Percentiles rank a stretch among this genome's conserved stretches.
Conservation (phyloP, 352 stramenopile species). For the Pythium grandisporangium region DNA sequence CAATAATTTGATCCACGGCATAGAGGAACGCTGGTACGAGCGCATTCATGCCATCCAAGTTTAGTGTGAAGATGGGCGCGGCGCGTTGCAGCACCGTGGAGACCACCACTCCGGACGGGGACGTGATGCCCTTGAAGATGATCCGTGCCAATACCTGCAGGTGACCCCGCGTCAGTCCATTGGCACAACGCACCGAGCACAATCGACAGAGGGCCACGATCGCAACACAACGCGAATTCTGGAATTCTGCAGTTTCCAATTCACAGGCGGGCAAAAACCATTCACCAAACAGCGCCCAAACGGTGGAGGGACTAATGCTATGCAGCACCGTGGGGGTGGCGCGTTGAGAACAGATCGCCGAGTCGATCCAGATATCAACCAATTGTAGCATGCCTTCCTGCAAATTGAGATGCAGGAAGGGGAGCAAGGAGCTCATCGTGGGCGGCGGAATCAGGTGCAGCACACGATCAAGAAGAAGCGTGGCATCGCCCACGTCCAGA, state of each 20-base stretch:
- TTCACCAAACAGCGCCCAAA: constrained; percentile 78
- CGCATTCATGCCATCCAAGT: constrained; percentile 67
- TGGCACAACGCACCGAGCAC: constrained; percentile 57
- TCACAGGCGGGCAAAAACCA: constrained; percentile 85
- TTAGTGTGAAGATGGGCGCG: constrained; percentile 68
- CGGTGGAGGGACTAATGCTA: constrained; percentile 70
- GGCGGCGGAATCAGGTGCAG: constrained; percentile 67
- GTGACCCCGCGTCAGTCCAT: constrained; percentile 49
- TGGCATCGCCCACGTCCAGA: constrained; percentile 45
- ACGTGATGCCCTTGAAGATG: constrained; percentile 73
- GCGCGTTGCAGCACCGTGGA: constrained; percentile 75
- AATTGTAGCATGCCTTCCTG: constrained; percentile 70
- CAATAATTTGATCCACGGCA: constrained; percentile 75
- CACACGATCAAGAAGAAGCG: constrained; percentile 68
- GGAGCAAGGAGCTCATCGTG: constrained; percentile 52
- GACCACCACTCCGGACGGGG: constrained; percentile 57
- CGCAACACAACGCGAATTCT: constrained; percentile 68
- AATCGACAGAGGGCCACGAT: constrained; percentile 77
- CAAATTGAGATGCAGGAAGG: constrained; percentile 58
- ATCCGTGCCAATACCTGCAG: constrained; percentile 53
- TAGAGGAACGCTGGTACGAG: constrained; percentile 77
- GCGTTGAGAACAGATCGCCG: constrained; percentile 56
- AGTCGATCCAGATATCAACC: constrained; percentile 74
- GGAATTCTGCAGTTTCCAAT: constrained; percentile 48
- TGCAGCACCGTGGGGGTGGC: constrained; percentile 41